These are phyloP conservation scores for Puccinia hordei DNA, from an alignment of 1,284 basidiomycete species.

Conservation along the genomic window DNA sequence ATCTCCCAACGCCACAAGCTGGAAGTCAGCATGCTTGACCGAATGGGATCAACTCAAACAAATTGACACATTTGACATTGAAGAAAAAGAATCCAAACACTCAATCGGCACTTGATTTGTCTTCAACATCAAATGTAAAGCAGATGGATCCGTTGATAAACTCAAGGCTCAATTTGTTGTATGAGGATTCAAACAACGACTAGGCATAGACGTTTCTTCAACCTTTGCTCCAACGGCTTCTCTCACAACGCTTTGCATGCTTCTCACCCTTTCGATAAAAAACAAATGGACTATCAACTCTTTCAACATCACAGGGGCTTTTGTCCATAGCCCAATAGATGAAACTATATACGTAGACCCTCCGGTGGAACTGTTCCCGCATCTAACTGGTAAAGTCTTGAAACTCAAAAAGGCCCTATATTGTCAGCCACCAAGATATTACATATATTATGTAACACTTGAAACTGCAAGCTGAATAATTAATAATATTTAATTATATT, in stretches of 20 bases:
- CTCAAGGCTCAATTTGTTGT: slow-evolving; percentile 10
- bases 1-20: neutral
- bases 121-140: slow-evolving; percentile 2
- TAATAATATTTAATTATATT: no score
- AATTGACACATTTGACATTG: neutral
- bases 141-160: neutral
- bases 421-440: no score
- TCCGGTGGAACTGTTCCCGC: neutral
- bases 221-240: slow-evolving; percentile 12
- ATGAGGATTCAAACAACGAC: neutral
- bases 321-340: slow-evolving; percentile 1
- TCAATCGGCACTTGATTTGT: neutral
- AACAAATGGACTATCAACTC: neutral
- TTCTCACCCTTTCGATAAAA: neutral
- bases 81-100: neutral
- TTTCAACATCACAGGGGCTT: slow-evolving; percentile 10
- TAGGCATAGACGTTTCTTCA: neutral
- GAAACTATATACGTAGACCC: slow-evolving; percentile 1
- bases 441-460: no score
- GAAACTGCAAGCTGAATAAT: no score
- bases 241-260: neutral
- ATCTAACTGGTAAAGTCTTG: neutral
- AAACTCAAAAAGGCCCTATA: slow-evolving; percentile 11
- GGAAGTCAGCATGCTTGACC: neutral
- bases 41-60: neutral